Base-by-base conservation (phyloP, 208 protist species). In the Trichomonas vaginalis region DNA sequence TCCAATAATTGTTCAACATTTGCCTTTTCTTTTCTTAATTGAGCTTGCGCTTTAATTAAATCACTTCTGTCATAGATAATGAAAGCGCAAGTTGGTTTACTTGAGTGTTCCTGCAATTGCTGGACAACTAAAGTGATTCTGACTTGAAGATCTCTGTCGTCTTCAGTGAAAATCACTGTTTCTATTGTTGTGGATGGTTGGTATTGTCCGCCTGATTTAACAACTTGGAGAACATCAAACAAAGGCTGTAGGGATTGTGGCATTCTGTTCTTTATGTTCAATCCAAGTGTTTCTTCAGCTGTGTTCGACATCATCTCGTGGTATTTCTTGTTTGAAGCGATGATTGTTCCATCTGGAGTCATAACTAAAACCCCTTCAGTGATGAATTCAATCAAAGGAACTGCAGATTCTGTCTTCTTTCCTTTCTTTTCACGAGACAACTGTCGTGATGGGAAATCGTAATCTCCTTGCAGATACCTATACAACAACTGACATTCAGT, bases 271-370 rank as follows among this genome's bases (percentile, higher is more conserved):
- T 35, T 88, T 9, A 88, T 40, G 40, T 88, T 88, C 3, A 88
- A 23, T 8, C 82, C 82, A 40, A 88, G 35, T n/a, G 39, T 47
- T 88, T 88, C 82, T 47, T 88, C 82, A 40, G 82, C 82, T 88
- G 82, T n/a, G 40, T 88, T 88, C 12, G 9, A 35, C 82, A 88
- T 47, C 40, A 88, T 47, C 17, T 88, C 82, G 40, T 88, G 82
- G 17, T 88, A 88, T 40, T 88, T 88, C 39, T 88, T 88, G 39
- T 88, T 88, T 88, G 82, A 88, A 45, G 82, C 35, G 35, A 88
- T 88, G 17, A 88, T 47, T 47, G 35, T 88, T 46, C 82, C 82
- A 40, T 88, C 82, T 23, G 82, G 35, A 32, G 82, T 88, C 35
- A 88, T 37, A n/a, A 88, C 40, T 40, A 88, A 42, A 9, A 88